Base-by-base conservation (phyloP, 192 early-diverging fungal species). In the Kappamyces sp. region DNA sequence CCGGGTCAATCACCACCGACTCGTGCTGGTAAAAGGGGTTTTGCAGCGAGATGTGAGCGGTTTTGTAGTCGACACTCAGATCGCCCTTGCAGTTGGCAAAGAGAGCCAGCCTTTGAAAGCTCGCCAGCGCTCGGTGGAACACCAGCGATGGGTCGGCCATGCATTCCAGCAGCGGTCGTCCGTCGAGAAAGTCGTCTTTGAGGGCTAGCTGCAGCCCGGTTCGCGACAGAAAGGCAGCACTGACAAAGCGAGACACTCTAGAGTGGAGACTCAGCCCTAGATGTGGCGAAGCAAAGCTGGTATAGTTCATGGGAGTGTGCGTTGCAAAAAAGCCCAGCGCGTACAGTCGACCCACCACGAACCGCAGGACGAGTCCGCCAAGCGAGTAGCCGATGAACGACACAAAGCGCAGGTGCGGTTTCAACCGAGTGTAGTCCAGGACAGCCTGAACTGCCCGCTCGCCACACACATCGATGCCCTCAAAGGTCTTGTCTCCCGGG, bases 351-450 rank as follows among this genome's bases (percentile, higher is more conserved):
- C 79, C 79, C 42, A 74, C 53, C 0, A 67, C 72, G 58, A 76
- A 81, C 33, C 79, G 59, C 36, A 70, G n/a, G 9, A 81, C 51
- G 31, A 81, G 67, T 1, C 79, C 79, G 46, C 79, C 79, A 5
- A 74, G 52, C 1, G 74, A 76, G 58, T 81, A 81, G 5, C 78
- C 78, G 15, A 80, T 62, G 40, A 80, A 70, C 1, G 74, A 77
- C n/a, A 80, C 55, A 34, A 62, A 49, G 38, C 50, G 48, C 2
- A 79, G 57, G 6, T 40, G 5, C 2, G 58, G 63, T 32, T 34
- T 52, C n/a, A 2, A 31, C 13, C 37, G 44, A 3, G 34, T n/a
- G 37, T 40, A 43, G 9, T 54, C 32, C 10, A 52, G 49, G 2
- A 62, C 51, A 2, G 43, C 60, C 3, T 12, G 2, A 0, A 59